phyloP scores from a whole-genome alignment of 495 filamentous ascomycete species.

The Xylaria castorea region DNA sequence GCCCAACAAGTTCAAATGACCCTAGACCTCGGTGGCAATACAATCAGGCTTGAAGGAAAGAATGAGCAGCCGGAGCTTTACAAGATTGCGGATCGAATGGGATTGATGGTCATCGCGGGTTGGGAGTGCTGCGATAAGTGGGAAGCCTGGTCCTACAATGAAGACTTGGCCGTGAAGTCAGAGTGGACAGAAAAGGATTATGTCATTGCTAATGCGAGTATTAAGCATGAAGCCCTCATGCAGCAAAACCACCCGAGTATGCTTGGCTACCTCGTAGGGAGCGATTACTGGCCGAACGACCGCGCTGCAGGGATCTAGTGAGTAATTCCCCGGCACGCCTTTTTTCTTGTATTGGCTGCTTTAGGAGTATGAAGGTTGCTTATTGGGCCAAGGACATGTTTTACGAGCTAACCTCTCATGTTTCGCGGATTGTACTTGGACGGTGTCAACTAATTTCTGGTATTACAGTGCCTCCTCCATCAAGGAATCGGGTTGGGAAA shows the following conservation, averaged over 20 bases:
- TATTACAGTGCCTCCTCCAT: slow-evolving; percentile 47
- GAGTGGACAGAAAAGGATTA: slow-evolving; percentile 63
- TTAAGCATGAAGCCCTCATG: slow-evolving; percentile 66
- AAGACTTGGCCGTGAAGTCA: slow-evolving; percentile 53
- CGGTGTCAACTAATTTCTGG: neutral
- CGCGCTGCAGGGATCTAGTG: slow-evolving; percentile 57
- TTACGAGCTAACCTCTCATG: neutral
- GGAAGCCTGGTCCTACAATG: slow-evolving; percentile 70
- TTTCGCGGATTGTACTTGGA: no score
- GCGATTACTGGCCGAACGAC: slow-evolving; percentile 69
- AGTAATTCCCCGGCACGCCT: neutral
- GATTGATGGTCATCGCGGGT: slow-evolving; percentile 67
- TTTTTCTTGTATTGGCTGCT: neutral
- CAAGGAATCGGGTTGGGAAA: slow-evolving; percentile 59
- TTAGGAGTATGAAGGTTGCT: neutral
- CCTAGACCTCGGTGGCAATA: slow-evolving; percentile 67
- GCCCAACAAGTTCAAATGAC: slow-evolving; percentile 55
- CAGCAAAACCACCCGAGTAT: slow-evolving; percentile 65
- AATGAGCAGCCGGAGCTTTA: slow-evolving; percentile 68
- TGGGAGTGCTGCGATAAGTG: slow-evolving; percentile 77
- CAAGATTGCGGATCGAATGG: slow-evolving; percentile 62
- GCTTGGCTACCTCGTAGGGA: slow-evolving; percentile 64
- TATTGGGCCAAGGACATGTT: neutral
- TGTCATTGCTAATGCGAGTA: slow-evolving; percentile 56
- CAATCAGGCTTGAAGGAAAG: slow-evolving; percentile 69